Base-by-base conservation (phyloP, 2,329 filamentous ascomycete genomes). In the Drechslerella dactyloides region DNA sequence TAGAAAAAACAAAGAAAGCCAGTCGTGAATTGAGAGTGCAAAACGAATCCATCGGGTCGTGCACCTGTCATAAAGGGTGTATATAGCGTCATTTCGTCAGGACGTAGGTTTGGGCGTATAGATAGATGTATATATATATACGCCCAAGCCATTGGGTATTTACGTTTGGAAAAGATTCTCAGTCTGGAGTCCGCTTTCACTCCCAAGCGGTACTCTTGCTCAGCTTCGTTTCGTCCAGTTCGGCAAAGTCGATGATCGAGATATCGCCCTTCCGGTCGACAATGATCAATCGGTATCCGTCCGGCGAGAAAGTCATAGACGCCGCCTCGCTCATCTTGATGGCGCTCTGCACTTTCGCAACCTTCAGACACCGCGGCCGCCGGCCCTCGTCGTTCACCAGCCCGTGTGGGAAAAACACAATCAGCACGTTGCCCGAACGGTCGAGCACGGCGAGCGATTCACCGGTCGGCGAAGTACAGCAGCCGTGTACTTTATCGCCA, bases 281-380 rank as follows among this genome's bases (percentile, higher is more conserved):
- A 50, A 68, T 68, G n/a, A 73, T 63, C 40, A 73, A 48, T 21
- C 69, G 37, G 27, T 73, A 68, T 11, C 69, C 69, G 35, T 73
- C 69, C 8, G 69, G 69, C 2, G 69, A 66, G 37, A 68, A 73
- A 13, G 52, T 57, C 53, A 73, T 63, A 6, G 69, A 66, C 8
- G 69, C 69, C 13, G 69, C 69, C 35, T 73, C 69, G 13, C 24
- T 63, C 69, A 73, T 73, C 35, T 73, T 73, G 24, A 68, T 73
- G 7, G 69, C 69, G 3, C 69, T 62, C n/a, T 73, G 69, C 11
- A 73, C 69, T 57, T 68, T 73, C 23, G 56, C 69, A 11, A 73
- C 69, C 27, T 73, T 73, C 15, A 73, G 46, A 35, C 57, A 62
- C 30, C 69, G 58, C 24, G 69, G 69, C 40, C 69, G 64, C 44